Evolutionary conservation across 208 protist species (phyloP), one percentile per base, ranked within the genome.

Genomic region (Angomonas ambiguus): DNA sequence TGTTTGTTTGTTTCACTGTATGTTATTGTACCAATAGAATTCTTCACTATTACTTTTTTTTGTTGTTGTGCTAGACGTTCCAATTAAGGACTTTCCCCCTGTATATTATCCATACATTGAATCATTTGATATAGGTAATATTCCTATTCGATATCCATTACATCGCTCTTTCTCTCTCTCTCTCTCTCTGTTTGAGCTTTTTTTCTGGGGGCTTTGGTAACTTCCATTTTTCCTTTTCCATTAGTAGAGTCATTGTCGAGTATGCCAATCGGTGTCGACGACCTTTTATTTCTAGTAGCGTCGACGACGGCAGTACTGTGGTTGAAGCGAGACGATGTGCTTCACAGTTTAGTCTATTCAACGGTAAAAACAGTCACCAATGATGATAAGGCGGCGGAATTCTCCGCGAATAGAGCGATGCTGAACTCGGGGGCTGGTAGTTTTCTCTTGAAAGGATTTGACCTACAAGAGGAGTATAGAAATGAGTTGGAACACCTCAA

Each of bases 211-310:
- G 27, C 27, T 20, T 11, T 56, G 49, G n/a, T n/a, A n/a, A n/a
- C n/a, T n/a, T n/a, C n/a, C 49, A 20, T 20, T 27, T 18, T 20
- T 55, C 24, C 20, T 55, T 55, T 55, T 67, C 65, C 2, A n/a
- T 11, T 48, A 56, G 51, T 56, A 22, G 11, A 11, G n/a, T 8
- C 18, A 25, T 56, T 25, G 8, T 28, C 10, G 35, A 25, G 27
- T n/a, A 91, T 94, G 84, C 84, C 88, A 16, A 83, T 90, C 66
- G 88, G 88, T 1, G 59, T 94, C 1, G 85, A 94, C 72, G 85
- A 92, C 68, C 66, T 90, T 34, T 74, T 94, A 45, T 73, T 94
- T 58, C 30, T 92, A 2, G 33, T 89, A 2, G 83, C 80, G n/a
- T 87, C 88, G 0, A 80, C 83, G 1, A 88, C 83, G 1, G 81